phyloP scores from a whole-genome alignment of 2,329 filamentous ascomycete species.

The Akanthomyces muscarius region DNA sequence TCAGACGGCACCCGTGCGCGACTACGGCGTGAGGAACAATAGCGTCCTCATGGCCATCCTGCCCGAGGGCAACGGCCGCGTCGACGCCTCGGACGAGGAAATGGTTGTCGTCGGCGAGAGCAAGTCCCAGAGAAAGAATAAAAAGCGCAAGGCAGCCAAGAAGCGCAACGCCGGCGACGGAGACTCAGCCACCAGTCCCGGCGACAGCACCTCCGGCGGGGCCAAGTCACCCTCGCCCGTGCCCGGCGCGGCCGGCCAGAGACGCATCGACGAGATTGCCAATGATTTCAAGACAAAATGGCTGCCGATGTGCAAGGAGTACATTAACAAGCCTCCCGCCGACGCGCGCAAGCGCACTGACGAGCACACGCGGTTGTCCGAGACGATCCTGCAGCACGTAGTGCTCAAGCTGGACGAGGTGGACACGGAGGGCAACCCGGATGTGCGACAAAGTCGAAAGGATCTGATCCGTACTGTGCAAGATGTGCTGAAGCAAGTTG shows the following conservation, averaged over 20 bases:
- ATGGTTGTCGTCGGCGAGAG: slow-evolving; percentile 46
- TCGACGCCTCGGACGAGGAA: slow-evolving; percentile 39
- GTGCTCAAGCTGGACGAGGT: slow-evolving; percentile 73
- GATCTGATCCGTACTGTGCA: slow-evolving; percentile 71
- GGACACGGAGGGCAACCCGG: slow-evolving; percentile 65
- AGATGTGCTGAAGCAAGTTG: slow-evolving; percentile 59
- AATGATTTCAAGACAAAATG: slow-evolving; percentile 61
- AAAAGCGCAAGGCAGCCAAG: slow-evolving; percentile 42
- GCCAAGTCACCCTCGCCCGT: slow-evolving; percentile 25
- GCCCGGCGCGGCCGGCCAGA: slow-evolving; percentile 34
- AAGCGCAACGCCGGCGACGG: slow-evolving; percentile 30
- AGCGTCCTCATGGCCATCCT: slow-evolving; percentile 53
- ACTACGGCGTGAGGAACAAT: slow-evolving; percentile 59
- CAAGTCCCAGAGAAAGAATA: slow-evolving; percentile 28
- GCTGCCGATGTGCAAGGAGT: slow-evolving; percentile 62
- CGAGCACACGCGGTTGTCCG: slow-evolving; percentile 70
- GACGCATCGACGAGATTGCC: slow-evolving; percentile 64
- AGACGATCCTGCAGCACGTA: slow-evolving; percentile 72
- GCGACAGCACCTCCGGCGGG: slow-evolving; percentile 39
- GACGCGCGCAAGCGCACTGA: slow-evolving; percentile 66
- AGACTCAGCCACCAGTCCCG: slow-evolving; percentile 42
- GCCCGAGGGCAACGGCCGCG: slow-evolving; percentile 36
- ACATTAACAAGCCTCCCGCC: slow-evolving; percentile 56
- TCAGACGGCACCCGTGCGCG: slow-evolving; percentile 51
- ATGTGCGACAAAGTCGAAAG: slow-evolving; percentile 63